Conservation (phyloP, 352 stramenopile species). For the Aphanomyces stellatus region DNA sequence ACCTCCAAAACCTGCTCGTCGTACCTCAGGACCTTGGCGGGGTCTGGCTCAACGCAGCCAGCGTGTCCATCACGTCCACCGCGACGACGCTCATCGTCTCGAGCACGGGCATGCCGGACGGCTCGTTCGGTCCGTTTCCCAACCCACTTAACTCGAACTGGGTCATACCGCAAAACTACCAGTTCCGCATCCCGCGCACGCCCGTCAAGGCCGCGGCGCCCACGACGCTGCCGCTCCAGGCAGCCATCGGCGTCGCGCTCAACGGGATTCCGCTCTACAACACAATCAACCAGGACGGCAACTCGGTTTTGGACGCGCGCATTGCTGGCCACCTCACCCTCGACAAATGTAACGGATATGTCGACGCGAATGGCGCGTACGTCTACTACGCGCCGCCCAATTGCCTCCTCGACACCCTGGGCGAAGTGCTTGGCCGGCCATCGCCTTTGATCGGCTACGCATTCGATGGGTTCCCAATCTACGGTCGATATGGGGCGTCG, state of each 20-base stretch:
- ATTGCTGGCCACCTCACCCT: constrained; percentile 36
- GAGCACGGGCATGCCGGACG: constrained; percentile 47
- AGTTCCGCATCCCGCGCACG: constrained; percentile 49
- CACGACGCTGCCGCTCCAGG: constrained; percentile 32
- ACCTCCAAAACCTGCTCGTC: constrained; percentile 8
- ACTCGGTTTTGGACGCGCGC: constrained; percentile 31
- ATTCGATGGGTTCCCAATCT: constrained; percentile 68
- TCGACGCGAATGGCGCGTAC: constrained; percentile 56
- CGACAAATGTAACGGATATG: constrained; percentile 64
- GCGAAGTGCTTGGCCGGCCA: constrained; percentile 21
- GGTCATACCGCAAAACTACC: constrained; percentile 49
- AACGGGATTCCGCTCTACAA: constrained; percentile 63
- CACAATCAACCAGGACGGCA: constrained; percentile 31
- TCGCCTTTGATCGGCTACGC: constrained; percentile 63
- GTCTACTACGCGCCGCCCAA: constrained; percentile 61
- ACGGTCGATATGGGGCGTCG: constrained; percentile 44
- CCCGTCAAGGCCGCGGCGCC: constrained; percentile 23
- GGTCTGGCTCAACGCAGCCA: constrained; percentile 43
- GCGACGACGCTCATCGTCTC: constrained; percentile 42
- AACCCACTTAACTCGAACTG: constrained; percentile 47
- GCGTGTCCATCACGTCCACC: constrained; percentile 44
- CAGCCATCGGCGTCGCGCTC: constrained; percentile 55
- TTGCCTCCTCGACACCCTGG: constrained; percentile 45
- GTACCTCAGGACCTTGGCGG: not conserved
- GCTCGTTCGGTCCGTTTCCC: constrained; percentile 45